These are phyloP conservation scores for Adansonia madagascariensis DNA, from an alignment of 441 rosid genomes.

Conservation along the genomic window DNA sequence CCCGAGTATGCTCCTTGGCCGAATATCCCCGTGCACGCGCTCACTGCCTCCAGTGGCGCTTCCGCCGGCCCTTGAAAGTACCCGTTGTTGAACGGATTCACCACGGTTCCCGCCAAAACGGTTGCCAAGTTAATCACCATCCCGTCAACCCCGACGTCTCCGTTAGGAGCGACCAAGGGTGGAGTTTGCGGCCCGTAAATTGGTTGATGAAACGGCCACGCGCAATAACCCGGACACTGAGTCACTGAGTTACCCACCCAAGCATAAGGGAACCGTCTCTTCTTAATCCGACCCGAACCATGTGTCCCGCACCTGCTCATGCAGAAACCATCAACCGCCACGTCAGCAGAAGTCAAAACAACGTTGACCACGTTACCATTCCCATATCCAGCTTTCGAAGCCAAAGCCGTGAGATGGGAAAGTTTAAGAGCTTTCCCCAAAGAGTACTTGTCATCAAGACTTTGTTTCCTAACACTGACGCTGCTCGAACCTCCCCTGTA, in stretches of 20 bases:
- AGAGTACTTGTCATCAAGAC: constrained; percentile 44
- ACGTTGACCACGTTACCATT: constrained; percentile 37
- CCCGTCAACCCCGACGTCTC: constrained; percentile 63
- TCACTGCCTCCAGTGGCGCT: constrained; percentile 54
- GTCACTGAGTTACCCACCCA: constrained; percentile 62
- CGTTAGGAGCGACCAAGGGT: constrained; percentile 55
- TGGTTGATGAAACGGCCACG: constrained; percentile 69
- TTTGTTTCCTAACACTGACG: constrained; percentile 42
- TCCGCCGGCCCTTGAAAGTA: constrained; percentile 45
- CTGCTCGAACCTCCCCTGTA: constrained; percentile 42
- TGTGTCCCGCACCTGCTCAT: constrained; percentile 62
- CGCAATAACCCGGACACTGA: constrained; percentile 63
- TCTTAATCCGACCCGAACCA: constrained; percentile 32
- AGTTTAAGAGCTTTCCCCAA: constrained; percentile 43
- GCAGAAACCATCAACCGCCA: constrained; percentile 53
- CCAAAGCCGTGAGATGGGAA: constrained; percentile 35
- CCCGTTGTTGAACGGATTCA: constrained; percentile 51
- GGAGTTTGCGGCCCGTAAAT: constrained; percentile 60
- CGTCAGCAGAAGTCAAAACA: constrained; percentile 57
- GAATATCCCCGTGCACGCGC: constrained; percentile 52
- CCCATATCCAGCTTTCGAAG: constrained; percentile 31
- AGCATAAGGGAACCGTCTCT: constrained; percentile 38
- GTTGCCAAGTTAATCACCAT: constrained; percentile 60
- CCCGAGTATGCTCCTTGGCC: constrained; percentile 64
- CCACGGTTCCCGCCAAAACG: constrained; percentile 52